A percentile compares a stretch with the other conserved stretches of the same genome.
phyloP scores from a whole-genome alignment of 1,284 basidiomycete species.

The Fomitopsis pinicola region DNA sequence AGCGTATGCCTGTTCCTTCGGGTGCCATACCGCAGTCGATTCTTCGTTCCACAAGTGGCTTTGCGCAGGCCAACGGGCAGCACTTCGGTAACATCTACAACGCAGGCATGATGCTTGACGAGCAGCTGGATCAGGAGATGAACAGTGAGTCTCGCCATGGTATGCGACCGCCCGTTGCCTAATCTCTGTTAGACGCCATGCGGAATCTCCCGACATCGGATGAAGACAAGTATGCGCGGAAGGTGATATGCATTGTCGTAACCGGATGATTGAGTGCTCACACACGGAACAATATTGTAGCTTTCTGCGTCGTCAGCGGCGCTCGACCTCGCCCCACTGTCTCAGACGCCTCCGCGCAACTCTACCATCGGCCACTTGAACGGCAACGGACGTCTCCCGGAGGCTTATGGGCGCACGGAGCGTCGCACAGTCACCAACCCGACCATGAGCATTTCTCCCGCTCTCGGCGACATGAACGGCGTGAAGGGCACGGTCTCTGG shows the following conservation, averaged over 20 bases:
- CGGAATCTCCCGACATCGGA: slow-evolving; percentile 88
- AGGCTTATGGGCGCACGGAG: slow-evolving; percentile 50
- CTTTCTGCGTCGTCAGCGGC: slow-evolving; percentile 90
- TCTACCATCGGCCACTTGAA: slow-evolving; percentile 69
- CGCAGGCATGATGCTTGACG: slow-evolving; percentile 84
- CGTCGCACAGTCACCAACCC: slow-evolving; percentile 71
- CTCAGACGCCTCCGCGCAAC: slow-evolving; percentile 72
- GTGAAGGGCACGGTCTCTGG: slow-evolving; percentile 50
- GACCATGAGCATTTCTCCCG: slow-evolving; percentile 55
- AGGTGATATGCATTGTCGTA: slow-evolving; percentile 40
- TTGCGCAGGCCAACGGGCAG: slow-evolving; percentile 47
- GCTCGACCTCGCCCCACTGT: slow-evolving; percentile 86
- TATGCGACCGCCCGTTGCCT: slow-evolving; percentile 14
- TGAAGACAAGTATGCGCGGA: slow-evolving; percentile 79
- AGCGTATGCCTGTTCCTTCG: slow-evolving; percentile 19
- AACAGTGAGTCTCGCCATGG: slow-evolving; percentile 56
- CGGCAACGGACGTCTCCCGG: slow-evolving; percentile 54
- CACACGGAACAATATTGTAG: slow-evolving; percentile 29
- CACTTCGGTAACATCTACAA: slow-evolving; percentile 63
- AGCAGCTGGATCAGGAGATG: slow-evolving; percentile 88
- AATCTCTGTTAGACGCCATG: slow-evolving; percentile 70
- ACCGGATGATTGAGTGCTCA: no score
- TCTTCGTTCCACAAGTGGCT: slow-evolving; percentile 39
- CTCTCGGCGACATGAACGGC: slow-evolving; percentile 41
- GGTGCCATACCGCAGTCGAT: slow-evolving; percentile 35